These are phyloP conservation scores for Stagonosporopsis tanaceti DNA, from an alignment of 2,329 filamentous ascomycete genomes.

Conservation along the genomic window DNA sequence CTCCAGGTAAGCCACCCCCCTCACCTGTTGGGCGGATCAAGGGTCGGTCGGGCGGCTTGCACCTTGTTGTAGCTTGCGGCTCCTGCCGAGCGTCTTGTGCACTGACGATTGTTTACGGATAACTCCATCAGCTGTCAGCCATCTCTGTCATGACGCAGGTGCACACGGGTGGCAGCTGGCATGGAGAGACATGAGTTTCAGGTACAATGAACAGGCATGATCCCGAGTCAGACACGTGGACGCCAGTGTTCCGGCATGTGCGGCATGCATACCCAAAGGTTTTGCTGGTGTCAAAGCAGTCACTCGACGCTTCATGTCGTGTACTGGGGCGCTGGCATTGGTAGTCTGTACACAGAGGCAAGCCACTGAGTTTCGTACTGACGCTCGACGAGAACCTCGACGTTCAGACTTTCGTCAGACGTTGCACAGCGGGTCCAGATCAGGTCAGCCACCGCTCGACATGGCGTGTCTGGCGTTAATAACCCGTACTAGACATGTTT, in stretches of 20 bases:
- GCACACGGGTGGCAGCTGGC: slow-evolving; percentile 9
- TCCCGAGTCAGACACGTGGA: slow-evolving; percentile 20
- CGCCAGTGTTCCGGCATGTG: slow-evolving; percentile 7
- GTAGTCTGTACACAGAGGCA: neutral
- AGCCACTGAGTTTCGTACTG: slow-evolving; percentile 18
- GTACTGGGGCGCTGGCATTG: neutral
- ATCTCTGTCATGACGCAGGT: slow-evolving; percentile 12
- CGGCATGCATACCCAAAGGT: slow-evolving; percentile 5
- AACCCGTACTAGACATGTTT: neutral
- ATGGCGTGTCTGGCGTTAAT: slow-evolving; percentile 3
- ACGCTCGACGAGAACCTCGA: slow-evolving; percentile 25
- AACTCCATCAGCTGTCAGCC: slow-evolving; percentile 9
- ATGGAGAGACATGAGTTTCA: slow-evolving; percentile 14
- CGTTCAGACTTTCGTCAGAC: slow-evolving; percentile 27
- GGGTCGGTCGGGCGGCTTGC: neutral
- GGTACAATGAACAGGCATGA: slow-evolving; percentile 16
- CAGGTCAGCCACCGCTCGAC: slow-evolving; percentile 7
- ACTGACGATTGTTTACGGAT: slow-evolving; percentile 14
- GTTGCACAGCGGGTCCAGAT: slow-evolving; percentile 26
- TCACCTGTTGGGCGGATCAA: neutral
- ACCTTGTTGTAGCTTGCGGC: slow-evolving; percentile 5
- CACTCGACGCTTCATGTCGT: neutral
- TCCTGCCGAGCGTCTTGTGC: slow-evolving; percentile 10
- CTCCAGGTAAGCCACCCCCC: neutral
- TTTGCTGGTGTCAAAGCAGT: slow-evolving; percentile 1